phyloP scores from a whole-genome alignment of 1,139 yeast genomes.

The Taiozyma sp. region DNA sequence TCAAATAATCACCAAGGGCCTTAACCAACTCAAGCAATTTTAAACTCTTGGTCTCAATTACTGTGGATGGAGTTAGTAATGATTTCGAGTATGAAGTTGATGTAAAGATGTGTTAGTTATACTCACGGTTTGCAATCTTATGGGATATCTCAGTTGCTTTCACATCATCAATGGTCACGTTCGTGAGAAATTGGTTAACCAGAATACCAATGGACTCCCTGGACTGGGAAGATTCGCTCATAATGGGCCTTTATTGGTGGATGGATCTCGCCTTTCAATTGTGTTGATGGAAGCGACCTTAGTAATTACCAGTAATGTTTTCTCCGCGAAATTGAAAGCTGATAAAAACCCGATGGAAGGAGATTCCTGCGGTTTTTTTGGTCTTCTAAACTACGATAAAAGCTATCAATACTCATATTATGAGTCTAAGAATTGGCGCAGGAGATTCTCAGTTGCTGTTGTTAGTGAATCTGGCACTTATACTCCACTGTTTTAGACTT shows the following conservation, averaged over 20 bases:
- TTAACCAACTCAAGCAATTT: slow-evolving; percentile 52
- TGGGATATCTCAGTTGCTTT: slow-evolving; percentile 30
- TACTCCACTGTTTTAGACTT: too few relatives aligned
- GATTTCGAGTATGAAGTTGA: background rate
- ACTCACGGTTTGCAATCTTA: slow-evolving; percentile 24
- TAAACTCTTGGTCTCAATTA: slow-evolving; percentile 31
- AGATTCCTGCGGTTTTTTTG: too few relatives aligned
- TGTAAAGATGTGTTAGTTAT: background rate
- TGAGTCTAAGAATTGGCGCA: too few relatives aligned
- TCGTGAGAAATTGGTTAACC: slow-evolving; percentile 39
- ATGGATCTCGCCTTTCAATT: background rate
- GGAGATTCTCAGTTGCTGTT: too few relatives aligned
- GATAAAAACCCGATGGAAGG: too few relatives aligned
- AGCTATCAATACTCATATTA: too few relatives aligned
- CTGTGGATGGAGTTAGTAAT: slow-evolving; percentile 15
- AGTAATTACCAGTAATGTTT: too few relatives aligned
- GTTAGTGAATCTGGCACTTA: too few relatives aligned
- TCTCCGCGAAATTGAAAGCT: too few relatives aligned
- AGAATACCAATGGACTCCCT: slow-evolving; percentile 19
- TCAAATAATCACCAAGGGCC: slow-evolving; percentile 54
- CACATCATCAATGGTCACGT: slow-evolving; percentile 33
- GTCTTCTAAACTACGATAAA: too few relatives aligned
- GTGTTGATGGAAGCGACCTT: too few relatives aligned
- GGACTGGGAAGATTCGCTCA: background rate
- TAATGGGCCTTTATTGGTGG: background rate